Evolutionary conservation across 768 basidiomycete genomes (phyloP).

Genomic region (Sarcodon aspratus): DNA sequence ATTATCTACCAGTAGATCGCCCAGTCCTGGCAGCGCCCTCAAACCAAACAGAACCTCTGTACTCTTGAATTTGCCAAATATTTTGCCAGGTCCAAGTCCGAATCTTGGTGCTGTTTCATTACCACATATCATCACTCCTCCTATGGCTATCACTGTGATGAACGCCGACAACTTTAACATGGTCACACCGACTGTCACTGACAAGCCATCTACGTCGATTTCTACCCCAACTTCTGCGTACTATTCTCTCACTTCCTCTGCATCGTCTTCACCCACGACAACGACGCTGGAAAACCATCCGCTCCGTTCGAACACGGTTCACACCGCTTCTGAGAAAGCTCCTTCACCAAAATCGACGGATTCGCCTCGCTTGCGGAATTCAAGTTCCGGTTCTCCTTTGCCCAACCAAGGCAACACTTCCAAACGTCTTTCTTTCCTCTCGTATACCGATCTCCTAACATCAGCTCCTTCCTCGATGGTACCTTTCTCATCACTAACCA

Average conservation of each 20-base stretch:
- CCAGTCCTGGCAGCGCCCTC: constrained; percentile 8
- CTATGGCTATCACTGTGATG: background rate
- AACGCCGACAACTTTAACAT: background rate
- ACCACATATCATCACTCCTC: background rate
- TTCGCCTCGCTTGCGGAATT: constrained; percentile 14
- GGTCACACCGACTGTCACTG: constrained; percentile 1
- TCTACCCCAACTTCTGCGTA: constrained; percentile 38
- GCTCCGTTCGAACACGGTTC: constrained; percentile 12
- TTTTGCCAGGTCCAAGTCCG: constrained; percentile 10
- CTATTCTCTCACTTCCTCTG: constrained; percentile 28
- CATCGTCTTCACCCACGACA: constrained; percentile 25
- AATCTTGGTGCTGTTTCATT: constrained; percentile 1
- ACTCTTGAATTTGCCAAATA: constrained; percentile 36
- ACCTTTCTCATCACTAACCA: constrained; percentile 64
- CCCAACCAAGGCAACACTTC: constrained; percentile 30
- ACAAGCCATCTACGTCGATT: constrained; percentile 6
- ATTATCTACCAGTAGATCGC: constrained; percentile 10
- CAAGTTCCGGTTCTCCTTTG: constrained; percentile 27
- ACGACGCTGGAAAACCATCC: constrained; percentile 21
- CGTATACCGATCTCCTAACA: constrained; percentile 75
- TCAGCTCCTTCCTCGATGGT: constrained; percentile 65
- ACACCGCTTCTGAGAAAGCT: constrained; percentile 10
- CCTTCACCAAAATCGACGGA: constrained; percentile 6
- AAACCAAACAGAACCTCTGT: constrained; percentile 28
- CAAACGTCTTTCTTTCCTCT: constrained; percentile 82